Evolutionary conservation across 1,139 yeast genomes (phyloP).

Genomic region (Komagataea norvegica): DNA sequence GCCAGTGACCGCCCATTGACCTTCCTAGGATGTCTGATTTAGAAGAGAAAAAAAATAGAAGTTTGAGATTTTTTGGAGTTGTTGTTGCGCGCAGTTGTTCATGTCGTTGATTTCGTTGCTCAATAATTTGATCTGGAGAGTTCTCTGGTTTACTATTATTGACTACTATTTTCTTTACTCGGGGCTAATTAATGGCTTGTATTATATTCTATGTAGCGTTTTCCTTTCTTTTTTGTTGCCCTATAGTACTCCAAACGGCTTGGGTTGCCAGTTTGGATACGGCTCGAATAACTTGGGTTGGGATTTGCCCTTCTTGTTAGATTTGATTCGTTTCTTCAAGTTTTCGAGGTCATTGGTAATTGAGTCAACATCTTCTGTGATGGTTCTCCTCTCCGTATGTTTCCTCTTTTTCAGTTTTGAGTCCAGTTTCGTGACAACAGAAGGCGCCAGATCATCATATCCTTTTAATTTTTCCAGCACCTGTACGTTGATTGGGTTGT

Average conservation of each 20-base stretch:
- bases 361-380: constrained; percentile 16
- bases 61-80: too few relatives aligned
- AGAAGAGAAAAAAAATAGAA: constrained; percentile 11
- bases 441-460: too few relatives aligned
- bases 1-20: constrained; percentile 75
- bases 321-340: constrained; percentile 27
- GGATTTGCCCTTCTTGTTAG: constrained; percentile 6
- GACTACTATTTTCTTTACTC: too few relatives aligned
- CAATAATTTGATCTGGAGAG: too few relatives aligned
- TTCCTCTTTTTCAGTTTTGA: neutral
- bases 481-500: neutral
- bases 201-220: too few relatives aligned
- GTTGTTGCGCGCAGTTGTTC: too few relatives aligned
- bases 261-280: constrained; percentile 38
- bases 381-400: constrained; percentile 8
- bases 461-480: constrained; percentile 1
- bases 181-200: too few relatives aligned
- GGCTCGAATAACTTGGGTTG: constrained; percentile 28
- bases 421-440: neutral
- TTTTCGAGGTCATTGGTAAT: constrained; percentile 28
- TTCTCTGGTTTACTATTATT: too few relatives aligned
- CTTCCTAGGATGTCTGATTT: constrained; percentile 63
- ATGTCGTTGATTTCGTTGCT: too few relatives aligned
- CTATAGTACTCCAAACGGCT: constrained; percentile 41
- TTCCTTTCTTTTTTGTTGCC: neutral